Conservation (phyloP, 257 asterid genomes). For the Marsdenia floribunda region DNA sequence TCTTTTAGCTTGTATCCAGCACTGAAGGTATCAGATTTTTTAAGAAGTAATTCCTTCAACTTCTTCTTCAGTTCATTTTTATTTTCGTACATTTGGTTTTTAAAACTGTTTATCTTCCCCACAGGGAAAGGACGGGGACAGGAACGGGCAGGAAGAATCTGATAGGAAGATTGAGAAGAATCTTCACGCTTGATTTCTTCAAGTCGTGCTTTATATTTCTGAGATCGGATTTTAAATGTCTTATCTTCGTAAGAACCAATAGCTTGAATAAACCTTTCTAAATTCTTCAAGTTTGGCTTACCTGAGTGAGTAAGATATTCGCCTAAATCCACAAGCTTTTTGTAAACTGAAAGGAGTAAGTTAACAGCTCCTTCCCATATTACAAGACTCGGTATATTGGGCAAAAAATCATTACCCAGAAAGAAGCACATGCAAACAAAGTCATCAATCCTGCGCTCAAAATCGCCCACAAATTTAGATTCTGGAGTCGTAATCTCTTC, state of each 20-base stretch:
- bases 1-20: too few species aligned
- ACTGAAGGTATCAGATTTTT: too few species aligned
- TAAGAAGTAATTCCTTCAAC: background rate
- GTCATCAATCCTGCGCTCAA: slow-evolving; percentile 77
- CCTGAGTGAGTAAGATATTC: slow-evolving; percentile 67
- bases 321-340: slow-evolving; percentile 60
- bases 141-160: too few species aligned
- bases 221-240: too few species aligned
- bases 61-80: too few species aligned
- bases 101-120: too few species aligned
- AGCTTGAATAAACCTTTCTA: too few species aligned
- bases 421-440: slow-evolving; percentile 83
- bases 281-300: background rate
- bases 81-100: too few species aligned
- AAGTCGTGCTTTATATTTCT: too few species aligned
- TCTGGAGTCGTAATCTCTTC: slow-evolving; percentile 78
- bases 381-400: slow-evolving; percentile 95
- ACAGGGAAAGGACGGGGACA: slow-evolving; percentile 25
- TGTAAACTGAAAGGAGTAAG: slow-evolving; percentile 79
- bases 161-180: too few species aligned
- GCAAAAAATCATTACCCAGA: slow-evolving; percentile 90
- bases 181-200: too few species aligned
- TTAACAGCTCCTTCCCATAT: slow-evolving; percentile 96
- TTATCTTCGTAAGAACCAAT: too few species aligned
- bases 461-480: slow-evolving; percentile 60